Evolutionary conservation across 2,329 filamentous ascomycete species (phyloP).

Genomic region (Botrytis cinerea): DNA sequence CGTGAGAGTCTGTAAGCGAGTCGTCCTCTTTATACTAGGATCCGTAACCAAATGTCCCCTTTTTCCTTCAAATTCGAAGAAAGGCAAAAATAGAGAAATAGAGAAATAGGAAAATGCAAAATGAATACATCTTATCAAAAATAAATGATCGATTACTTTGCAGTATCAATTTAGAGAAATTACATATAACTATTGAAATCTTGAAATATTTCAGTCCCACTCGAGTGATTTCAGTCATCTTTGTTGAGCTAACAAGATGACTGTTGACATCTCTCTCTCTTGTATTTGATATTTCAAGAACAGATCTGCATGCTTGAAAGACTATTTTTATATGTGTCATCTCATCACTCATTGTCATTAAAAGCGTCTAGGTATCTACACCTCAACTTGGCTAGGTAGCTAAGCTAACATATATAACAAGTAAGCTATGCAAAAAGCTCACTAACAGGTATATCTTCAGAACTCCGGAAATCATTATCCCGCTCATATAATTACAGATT

Average conservation of each 20-base stretch:
- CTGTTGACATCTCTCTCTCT: neutral
- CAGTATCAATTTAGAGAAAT: no score
- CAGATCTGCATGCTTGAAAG: neutral
- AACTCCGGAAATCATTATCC: neutral
- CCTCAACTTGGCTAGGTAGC: neutral
- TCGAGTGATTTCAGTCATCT: no score
- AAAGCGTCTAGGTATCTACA: neutral
- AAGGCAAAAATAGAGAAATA: neutral
- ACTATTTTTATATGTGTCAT: neutral
- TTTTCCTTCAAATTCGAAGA: no score
- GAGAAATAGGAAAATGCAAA: neutral
- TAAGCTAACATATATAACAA: neutral
- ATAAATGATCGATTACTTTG: no score
- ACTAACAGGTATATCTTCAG: neutral
- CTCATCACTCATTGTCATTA: slow-evolving; percentile 9
- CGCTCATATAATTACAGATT: neutral
- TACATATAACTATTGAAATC: no score
- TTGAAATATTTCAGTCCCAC: no score
- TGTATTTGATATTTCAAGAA: neutral
- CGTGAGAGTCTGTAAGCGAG: no score
- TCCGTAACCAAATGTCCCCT: no score
- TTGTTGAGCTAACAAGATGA: neutral
- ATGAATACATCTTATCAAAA: no score
- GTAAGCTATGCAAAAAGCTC: neutral
- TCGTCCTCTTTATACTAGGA: no score